Evolutionary conservation across 2,329 filamentous ascomycete species (phyloP).

Genomic region (Penicillium frequentans): DNA sequence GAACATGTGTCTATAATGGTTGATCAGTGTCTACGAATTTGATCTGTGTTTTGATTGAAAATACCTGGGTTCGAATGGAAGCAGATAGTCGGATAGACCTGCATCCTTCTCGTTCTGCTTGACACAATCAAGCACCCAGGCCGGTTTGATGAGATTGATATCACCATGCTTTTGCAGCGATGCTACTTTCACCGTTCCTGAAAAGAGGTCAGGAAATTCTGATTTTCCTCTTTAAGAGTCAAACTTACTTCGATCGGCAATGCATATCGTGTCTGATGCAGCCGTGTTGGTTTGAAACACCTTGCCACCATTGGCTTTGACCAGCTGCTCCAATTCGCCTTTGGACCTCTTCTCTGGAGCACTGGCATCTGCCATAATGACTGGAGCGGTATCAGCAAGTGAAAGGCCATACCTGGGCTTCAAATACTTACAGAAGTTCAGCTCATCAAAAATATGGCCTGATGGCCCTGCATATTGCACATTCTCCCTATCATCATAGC

Average conservation of each 20-base stretch:
- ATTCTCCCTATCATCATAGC: constrained; percentile 58
- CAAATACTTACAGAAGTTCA: constrained; percentile 65
- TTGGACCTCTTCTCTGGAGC: constrained; percentile 73
- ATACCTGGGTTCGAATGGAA: constrained; percentile 63
- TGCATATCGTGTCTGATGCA: constrained; percentile 63
- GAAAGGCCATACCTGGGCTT: background rate
- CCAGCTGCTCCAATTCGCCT: constrained; percentile 71
- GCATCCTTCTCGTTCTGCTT: constrained; percentile 56
- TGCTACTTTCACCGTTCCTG: constrained; percentile 71
- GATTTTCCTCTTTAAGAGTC: background rate
- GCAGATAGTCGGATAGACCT: constrained; percentile 55
- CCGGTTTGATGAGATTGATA: constrained; percentile 72
- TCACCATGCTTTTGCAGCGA: constrained; percentile 73
- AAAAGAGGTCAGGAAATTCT: constrained; percentile 13
- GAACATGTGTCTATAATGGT: constrained; percentile 67
- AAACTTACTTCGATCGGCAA: constrained; percentile 70
- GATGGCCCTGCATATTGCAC: constrained; percentile 57
- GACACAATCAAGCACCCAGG: constrained; percentile 83
- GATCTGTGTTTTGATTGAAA: background rate
- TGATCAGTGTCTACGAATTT: background rate
- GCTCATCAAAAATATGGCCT: constrained; percentile 68
- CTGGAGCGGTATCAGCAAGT: constrained; percentile 25
- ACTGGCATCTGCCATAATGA: constrained; percentile 72
- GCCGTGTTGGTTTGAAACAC: constrained; percentile 72
- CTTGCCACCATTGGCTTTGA: constrained; percentile 80